Evolutionary conservation across 2,329 filamentous ascomycete genomes (phyloP), one percentile per base, ranked within the genome.

Genomic region (Aspergillus alliaceus): DNA sequence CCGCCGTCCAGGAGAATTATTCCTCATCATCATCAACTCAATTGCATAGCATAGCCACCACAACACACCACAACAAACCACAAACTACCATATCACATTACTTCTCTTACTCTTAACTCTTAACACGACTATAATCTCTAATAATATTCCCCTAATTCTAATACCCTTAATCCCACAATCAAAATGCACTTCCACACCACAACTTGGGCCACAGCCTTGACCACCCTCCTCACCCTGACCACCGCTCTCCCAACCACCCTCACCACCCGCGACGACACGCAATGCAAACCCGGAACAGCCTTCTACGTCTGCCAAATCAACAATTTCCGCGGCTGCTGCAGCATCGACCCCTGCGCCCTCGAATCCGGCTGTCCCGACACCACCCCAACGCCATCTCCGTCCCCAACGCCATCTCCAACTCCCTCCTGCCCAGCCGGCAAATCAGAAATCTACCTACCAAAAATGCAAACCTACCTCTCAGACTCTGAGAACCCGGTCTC

Each of bases 321-420:
- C 18, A 20, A 57, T 6, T 57, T 57, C 44, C 55, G 55, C 15
- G 55, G 55, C 27, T 57, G 55, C 40, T 57, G 55, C 34, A 53
- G 50, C 29, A 34, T 57, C 24, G 55, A 57, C 37, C 55, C 55
- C 14, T 57, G 51, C 29, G 50, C 25, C 20, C 37, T 52, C 12
- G 25, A 56, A 9, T 27, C 24, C 5, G 37, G 54, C 40, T 56
- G 54, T 44, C 54, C 54, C 15, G 53, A 56, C 7, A 29, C 40
- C 34, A 27, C n/a, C n/a, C n/a, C n/a, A n/a, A n/a, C n/a, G n/a
- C n/a, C n/a, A n/a, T n/a, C n/a, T n/a, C 27, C 20, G 18, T 18
- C 27, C 18, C 48, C 15, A 37, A 11, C 15, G 9, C 9, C 27
- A 5, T 29, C 27, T n/a, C 32, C 32, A 11, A 40, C 35, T 6